phyloP scores from a whole-genome alignment of 2,329 filamentous ascomycete species.

The Neofusicoccum kwambonambiense region DNA sequence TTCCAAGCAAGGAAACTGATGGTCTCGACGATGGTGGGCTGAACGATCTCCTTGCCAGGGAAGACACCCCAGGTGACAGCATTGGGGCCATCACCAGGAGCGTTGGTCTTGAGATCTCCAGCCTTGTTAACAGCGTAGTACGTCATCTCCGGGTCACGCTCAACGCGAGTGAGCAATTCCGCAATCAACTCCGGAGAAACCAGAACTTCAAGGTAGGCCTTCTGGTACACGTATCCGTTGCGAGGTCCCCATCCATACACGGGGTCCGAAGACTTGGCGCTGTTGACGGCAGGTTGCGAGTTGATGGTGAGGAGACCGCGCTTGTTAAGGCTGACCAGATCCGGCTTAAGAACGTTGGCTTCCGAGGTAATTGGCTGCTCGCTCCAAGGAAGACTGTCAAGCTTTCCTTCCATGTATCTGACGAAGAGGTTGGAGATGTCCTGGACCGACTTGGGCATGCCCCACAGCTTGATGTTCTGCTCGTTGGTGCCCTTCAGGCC shows the following conservation, averaged over 20 bases:
- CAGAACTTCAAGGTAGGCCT: conserved; percentile 91
- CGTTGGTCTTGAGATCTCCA: conserved; percentile 80
- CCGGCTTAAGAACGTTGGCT: conserved; percentile 71
- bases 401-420: conserved; percentile 75
- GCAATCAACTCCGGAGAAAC: conserved; percentile 77
- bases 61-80: conserved; percentile 99
- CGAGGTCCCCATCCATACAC: conserved; percentile 91
- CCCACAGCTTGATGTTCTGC: conserved; percentile 94
- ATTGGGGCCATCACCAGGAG: conserved; percentile 82
- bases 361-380: conserved; percentile 83
- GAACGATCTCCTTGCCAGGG: conserved; percentile 98
- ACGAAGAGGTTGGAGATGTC: conserved; percentile 85
- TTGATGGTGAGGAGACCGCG: conserved; percentile 93
- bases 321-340: conserved; percentile 78
- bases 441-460: conserved; percentile 73
- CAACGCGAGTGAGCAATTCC: conserved; percentile 75
- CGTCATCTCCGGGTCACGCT: conserved; percentile 76
- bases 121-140: conserved; percentile 90
- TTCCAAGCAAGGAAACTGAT: conserved; percentile 98
- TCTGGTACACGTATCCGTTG: conserved; percentile 97
- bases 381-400: conserved; percentile 89
- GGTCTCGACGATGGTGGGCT: conserved; percentile 98
- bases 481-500: conserved; percentile 93
- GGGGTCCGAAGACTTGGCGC: conserved; percentile 81
- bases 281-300: conserved; percentile 92